Percentiles rank a stretch among this genome's conserved stretches.
These are phyloP conservation scores for Daldinia decipiens DNA, from an alignment of 495 filamentous ascomycete genomes.

Conservation along the genomic window DNA sequence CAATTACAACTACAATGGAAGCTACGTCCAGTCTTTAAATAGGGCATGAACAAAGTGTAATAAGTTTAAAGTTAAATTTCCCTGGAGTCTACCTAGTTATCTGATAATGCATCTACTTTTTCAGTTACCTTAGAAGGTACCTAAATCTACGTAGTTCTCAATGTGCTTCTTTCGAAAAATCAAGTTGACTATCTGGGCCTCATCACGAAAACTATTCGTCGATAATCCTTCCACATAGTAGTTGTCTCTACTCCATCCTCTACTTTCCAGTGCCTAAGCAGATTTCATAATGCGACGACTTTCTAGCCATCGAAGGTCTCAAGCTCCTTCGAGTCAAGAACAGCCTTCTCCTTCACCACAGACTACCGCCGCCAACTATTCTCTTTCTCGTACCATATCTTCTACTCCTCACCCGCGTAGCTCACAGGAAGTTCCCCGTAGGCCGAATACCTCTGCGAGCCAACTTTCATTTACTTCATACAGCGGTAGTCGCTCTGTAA, in stretches of 20 bases:
- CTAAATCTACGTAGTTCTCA: neutral
- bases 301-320: neutral
- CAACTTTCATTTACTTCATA: constrained; percentile 36
- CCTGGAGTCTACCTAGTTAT: neutral
- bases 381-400: constrained; percentile 33
- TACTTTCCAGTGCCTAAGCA: neutral
- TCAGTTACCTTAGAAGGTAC: neutral
- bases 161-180: neutral
- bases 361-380: constrained; percentile 7
- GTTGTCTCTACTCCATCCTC: neutral
- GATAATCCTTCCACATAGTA: neutral
- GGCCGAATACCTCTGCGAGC: constrained; percentile 31
- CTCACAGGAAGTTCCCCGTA: constrained; percentile 18
- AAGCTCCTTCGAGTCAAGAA: constrained; percentile 17
- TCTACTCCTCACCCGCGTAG: constrained; percentile 32
- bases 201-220: too few relatives aligned
- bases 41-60: neutral
- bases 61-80: neutral
- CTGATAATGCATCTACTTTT: neutral
- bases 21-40: neutral
- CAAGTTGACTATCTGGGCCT: neutral
- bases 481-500: constrained; percentile 37
- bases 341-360: constrained; percentile 11
- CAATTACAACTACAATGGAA: neutral
- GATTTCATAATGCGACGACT: neutral